Evolutionary conservation across 768 basidiomycete species (phyloP), one percentile per base, ranked within the genome.

Genomic region (Mycena alexandri): DNA sequence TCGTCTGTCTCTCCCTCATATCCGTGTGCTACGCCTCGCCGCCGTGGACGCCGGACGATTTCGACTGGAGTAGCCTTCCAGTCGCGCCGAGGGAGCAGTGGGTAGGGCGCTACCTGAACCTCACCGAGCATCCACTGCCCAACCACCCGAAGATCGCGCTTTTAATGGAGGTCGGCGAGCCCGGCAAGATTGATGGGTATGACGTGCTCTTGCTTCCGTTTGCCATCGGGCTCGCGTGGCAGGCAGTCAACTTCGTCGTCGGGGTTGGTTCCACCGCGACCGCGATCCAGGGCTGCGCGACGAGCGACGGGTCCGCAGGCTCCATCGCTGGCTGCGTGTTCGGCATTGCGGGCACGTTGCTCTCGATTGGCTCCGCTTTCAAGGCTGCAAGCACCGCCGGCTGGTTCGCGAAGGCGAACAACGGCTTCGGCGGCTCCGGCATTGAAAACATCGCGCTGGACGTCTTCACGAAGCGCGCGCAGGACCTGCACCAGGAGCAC

Each of bases 221-320:
- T 33, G 21, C 36, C 52, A 16, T 53, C 29, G 52, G 52, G 52
- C 52, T 53, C 52, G 52, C 52, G 52, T 53, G 52, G 52, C 52
- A 53, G 34, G 52, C 29, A 24, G 3, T 55, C 54, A 55, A 55
- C 38, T 36, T 55, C 38, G 54, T 21, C 38, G 54, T 55, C 54
- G 38, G 36, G 36, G 25, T 55, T 42, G 54, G 54, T 13, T 55
- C 54, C 54, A 13, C 42, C 38, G 54, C 19, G 38, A 55, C 54
- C 54, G 54, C 54, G 21, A 42, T 55, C 54, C 54, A 55, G 54
- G 54, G 54, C 38, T 55, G 54, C 54, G 54, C 54, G 54, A 55
- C 54, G 34, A 55, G 38, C 38, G 54, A 55, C 54, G 54, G 54
- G 22, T 55, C 54, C 54, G 54, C 54, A 42, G 54, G 54, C 54